Evolutionary conservation across 2,329 filamentous ascomycete species (phyloP), one percentile per base, ranked within the genome.

Genomic region (Monilinia aucupariae): DNA sequence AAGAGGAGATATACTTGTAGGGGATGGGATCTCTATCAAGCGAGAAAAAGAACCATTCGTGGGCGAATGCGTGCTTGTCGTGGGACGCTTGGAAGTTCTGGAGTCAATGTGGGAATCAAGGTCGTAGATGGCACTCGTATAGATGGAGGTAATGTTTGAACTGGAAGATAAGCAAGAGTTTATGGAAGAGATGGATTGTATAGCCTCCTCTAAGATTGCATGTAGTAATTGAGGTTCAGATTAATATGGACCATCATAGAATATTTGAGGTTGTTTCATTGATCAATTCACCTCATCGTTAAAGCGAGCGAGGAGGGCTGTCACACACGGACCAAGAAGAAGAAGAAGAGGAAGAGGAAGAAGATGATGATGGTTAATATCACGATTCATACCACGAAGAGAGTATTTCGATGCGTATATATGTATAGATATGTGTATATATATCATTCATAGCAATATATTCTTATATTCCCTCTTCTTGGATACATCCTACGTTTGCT

Each of bases 81-180:
- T 32, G 52, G 30, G 50, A 59, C 39, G 20, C 6, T 49, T 59
- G n/a, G 43, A 30, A 17, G n/a, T 59, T 59, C 25, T 32, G 45
- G 20, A 51, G 45, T 50, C 41, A 25, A 47, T 47, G n/a, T 58
- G 54, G n/a, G 54, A 43, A 58, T n/a, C 27, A 25, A 17, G 22
- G 25, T 34, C 27, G 39, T 4, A 12, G 12, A 15, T 25, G 20
- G 54, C n/a, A n/a, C 47, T 47, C 8, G 27, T 34, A 45, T 34
- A 58, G 20, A 12, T 34, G 17, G 54, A 34, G 30, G 8, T 12
- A 10, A 47, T 25, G 54, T 20, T 15, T 34, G n/a, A 25, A 10
- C 41, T 58, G 47, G 27, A 58, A 58, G 34, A 47, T 34, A 10
- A 22, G 13, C 50, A 10, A 48, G 39, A 32, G 20, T 37, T 25